phyloP scores from a whole-genome alignment of 2,329 filamentous ascomycete species.

The Aspergillus hiratsukae region DNA sequence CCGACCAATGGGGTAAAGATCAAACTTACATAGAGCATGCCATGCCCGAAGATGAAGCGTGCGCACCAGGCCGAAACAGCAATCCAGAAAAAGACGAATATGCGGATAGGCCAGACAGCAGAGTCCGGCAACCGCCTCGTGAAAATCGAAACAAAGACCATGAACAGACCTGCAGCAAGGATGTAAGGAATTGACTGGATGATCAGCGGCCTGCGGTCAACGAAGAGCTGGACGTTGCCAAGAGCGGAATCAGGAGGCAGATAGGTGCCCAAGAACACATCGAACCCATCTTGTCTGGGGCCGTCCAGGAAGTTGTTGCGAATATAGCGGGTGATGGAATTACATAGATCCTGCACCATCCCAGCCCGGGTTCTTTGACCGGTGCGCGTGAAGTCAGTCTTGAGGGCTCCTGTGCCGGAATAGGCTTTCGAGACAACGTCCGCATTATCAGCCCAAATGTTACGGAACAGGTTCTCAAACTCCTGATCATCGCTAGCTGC shows the following conservation, averaged over 20 bases:
- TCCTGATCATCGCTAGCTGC: constrained; percentile 72
- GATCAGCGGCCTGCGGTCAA: constrained; percentile 76
- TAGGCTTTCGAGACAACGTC: constrained; percentile 91
- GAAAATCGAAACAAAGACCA: constrained; percentile 70
- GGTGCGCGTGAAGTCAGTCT: constrained; percentile 96
- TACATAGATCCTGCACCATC: constrained; percentile 78
- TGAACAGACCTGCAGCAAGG: constrained; percentile 77
- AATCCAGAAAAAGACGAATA: constrained; percentile 78
- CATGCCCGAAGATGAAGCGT: constrained; percentile 75
- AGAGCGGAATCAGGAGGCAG: constrained; percentile 67
- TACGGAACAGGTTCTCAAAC: constrained; percentile 91
- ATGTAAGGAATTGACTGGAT: constrained; percentile 95
- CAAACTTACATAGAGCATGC: constrained; percentile 84
- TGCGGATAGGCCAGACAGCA: constrained; percentile 70
- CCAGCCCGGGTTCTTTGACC: constrained; percentile 83
- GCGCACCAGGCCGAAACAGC: constrained; percentile 65
- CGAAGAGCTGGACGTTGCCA: constrained; percentile 70
- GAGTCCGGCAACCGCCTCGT: constrained; percentile 68
- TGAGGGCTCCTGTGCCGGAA: constrained; percentile 92
- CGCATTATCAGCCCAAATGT: constrained; percentile 97
- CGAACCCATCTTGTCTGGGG: constrained; percentile 89
- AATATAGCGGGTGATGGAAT: constrained; percentile 84
- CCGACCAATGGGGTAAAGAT: neutral
- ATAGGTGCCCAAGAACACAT: constrained; percentile 87
- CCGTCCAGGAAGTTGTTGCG: constrained; percentile 94